Evolutionary conservation across 2,329 filamentous ascomycete genomes (phyloP), one percentile per base, ranked within the genome.

Genomic region (Paecilomyces fulvus): DNA sequence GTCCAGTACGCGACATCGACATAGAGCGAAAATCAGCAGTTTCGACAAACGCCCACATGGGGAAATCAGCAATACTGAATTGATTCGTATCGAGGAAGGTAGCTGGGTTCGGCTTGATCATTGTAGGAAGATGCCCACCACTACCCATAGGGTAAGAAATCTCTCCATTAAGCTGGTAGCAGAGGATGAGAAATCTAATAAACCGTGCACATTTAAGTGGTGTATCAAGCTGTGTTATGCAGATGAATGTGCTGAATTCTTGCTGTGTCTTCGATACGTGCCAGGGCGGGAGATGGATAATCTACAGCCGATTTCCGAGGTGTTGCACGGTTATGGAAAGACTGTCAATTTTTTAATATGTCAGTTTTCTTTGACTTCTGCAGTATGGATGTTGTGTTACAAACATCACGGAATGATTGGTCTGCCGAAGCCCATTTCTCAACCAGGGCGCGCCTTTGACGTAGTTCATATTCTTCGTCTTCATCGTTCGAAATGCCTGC

Each of bases 391-490:
- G 7, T 28, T 28, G 25, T 31, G 12, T 31, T 12, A 31, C 30
- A 7, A 31, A 60, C 57, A 57, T 60, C 59, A 55, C 59, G 57
- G 51, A 59, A 57, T 49, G 54, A 53, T 48, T 59, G 59, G 30
- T 53, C 53, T 12, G 57, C 59, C 21, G 57, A 57, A 52, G 57
- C 55, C 59, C 59, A 60, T 25, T 51, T 53, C 50, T 56, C 57
- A 14, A 60, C 55, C 10, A 59, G 54, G 20, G 54, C 30, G 17
- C 59, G 59, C 7, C 57, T 53, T 25, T 58, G 59, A 11, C 52
- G 43, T 46, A 59, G 25, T 37, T 60, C 57, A 55, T 60, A 59
- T 37, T 58, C 52, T 25, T 25, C 54, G 46, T 60, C 53, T 21
- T 50, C 55, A 50, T 54, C 51, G 30, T 28, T 28, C 3, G 30